Percentiles rank a stretch among this genome's conserved stretches.
Evolutionary conservation across 306 rosid genomes (phyloP).

Genomic region (Begonia peltatifolia): DNA sequence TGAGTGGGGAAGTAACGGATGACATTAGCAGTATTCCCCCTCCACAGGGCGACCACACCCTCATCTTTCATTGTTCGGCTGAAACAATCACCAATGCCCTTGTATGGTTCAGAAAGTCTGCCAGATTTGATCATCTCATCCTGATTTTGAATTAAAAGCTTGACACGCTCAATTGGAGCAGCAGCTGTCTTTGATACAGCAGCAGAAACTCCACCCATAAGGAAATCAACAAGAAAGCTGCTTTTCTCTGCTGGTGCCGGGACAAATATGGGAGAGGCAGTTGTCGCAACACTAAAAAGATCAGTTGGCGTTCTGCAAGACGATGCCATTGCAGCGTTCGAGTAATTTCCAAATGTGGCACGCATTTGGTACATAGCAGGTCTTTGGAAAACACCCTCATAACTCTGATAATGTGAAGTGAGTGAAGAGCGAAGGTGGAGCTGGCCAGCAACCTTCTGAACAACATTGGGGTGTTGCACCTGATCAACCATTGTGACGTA

Average conservation of each 20-base stretch:
- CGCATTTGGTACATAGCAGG: slow-evolving; percentile 45
- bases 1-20: slow-evolving; percentile 66
- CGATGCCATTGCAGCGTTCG: slow-evolving; percentile 44
- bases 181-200: slow-evolving; percentile 65
- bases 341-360: slow-evolving; percentile 38
- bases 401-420: slow-evolving; percentile 22
- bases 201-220: slow-evolving; percentile 66
- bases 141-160: slow-evolving; percentile 53
- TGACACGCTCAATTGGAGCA: slow-evolving; percentile 53
- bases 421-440: slow-evolving; percentile 38
- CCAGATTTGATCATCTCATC: slow-evolving; percentile 51
- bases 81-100: slow-evolving; percentile 58
- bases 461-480: slow-evolving; percentile 57
- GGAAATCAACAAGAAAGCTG: slow-evolving; percentile 34
- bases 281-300: slow-evolving; percentile 20
- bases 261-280: slow-evolving; percentile 38
- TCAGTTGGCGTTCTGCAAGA: slow-evolving; percentile 26
- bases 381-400: slow-evolving; percentile 26
- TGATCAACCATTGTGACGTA: slow-evolving; percentile 59
- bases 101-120: slow-evolving; percentile 50
- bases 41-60: slow-evolving; percentile 34
- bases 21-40: slow-evolving; percentile 58
- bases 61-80: slow-evolving; percentile 30
- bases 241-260: slow-evolving; percentile 53
- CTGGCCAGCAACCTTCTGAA: slow-evolving; percentile 69